Base-by-base conservation (phyloP, 257 asterid species). In the Penstemon eatonii region DNA sequence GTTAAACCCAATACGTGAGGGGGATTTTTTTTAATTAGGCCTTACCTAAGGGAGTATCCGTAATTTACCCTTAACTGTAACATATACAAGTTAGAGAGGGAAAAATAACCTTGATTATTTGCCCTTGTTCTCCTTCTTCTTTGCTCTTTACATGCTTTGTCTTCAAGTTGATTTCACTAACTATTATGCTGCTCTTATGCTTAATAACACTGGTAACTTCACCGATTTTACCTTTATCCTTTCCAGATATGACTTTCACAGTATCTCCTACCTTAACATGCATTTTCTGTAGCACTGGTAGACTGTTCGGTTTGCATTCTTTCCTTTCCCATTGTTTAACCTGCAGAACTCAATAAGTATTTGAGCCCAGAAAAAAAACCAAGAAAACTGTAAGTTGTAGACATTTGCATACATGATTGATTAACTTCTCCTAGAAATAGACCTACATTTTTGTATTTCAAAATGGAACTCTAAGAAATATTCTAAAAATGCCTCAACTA, bases 221-320 rank as follows among this genome's bases (percentile, higher is more conserved):
- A 11, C 97, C 89, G 7, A 87, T 69, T 79, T 89, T 89, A 63
- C 97, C 96, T 70, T 89, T 94, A 75, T 91, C 99, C 6, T 83
- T 89, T 42, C 99, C 99, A 40, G 99, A 70, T 65, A 94, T 89
- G 75, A 94, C 88, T 85, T 94, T 94, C 36, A 91, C 84, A 3
- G 96, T 89, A 64, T 94, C 99, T 13, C 99, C 99, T 36, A 91
- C 74, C 73, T 85, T 91, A 18, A 91, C 99, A 60, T 94, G 99
- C 91, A 94, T 85, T 72, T 94, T 91, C 55, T 87, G 97, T 40
- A 91, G 82, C 68, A 82, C 85, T 0, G 99, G 99, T 46, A 94
- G 85, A 74, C 99, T 89, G 95, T 94, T 94, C 60, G 96, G 90
- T 76, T 87, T 94, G 89, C 99, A 91, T 53, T 94, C 86, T 76